Conservation (phyloP, 257 asterid species). For the Primulina eburnea region DNA sequence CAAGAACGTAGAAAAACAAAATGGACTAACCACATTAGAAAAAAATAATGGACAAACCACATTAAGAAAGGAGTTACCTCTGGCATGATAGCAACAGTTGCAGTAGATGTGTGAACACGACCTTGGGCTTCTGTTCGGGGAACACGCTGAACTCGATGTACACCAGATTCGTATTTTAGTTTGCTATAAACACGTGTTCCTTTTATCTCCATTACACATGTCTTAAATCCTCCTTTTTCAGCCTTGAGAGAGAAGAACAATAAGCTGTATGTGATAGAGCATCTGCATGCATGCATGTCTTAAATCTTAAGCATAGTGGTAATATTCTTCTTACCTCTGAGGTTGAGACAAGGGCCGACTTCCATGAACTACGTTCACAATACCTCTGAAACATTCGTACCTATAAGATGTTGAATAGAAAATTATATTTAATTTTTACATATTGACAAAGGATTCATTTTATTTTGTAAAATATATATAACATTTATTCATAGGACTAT, state of each 20-base stretch:
- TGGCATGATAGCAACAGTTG: conserved; percentile 99
- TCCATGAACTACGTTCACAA: conserved; percentile 85
- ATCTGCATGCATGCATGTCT: background rate
- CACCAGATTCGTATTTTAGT: conserved; percentile 97
- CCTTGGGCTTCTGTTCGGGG: conserved; percentile 99
- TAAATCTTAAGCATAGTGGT: background rate
- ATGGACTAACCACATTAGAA: conserved; percentile 6
- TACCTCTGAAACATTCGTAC: conserved; percentile 88
- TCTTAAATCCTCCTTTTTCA: background rate
- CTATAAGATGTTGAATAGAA: conserved; percentile 33
- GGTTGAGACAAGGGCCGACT: conserved; percentile 58
- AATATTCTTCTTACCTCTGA: conserved; percentile 63
- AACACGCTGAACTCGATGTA: conserved; percentile 99
- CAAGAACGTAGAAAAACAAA: background rate
- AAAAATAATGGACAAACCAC: conserved; percentile 3
- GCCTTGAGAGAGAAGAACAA: background rate
- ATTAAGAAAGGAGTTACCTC: conserved; percentile 51
- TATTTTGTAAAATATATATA: too few species aligned
- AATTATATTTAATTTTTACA: conserved; percentile 14
- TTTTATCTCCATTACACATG: conserved; percentile 58
- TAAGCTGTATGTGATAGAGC: background rate
- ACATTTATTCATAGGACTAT: background rate
- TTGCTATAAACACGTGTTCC: conserved; percentile 92
- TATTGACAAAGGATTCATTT: conserved; percentile 8
- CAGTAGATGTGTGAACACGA: conserved; percentile 97